Evolutionary conservation across 768 basidiomycete species (phyloP).

Genomic region (Tulasnella sp.): DNA sequence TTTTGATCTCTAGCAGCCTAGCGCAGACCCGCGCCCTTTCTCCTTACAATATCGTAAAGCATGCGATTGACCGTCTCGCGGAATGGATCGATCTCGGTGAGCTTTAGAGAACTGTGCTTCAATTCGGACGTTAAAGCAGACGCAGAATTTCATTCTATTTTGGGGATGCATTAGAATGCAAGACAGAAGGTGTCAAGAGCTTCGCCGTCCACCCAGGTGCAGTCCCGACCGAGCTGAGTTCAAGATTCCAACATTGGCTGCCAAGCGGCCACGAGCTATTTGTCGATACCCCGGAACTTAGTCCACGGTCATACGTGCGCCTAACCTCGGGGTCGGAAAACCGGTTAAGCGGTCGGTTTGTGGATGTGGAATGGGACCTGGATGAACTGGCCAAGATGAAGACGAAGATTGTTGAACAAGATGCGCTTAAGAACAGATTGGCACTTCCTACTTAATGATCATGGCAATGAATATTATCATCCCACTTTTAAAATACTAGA

Average conservation of each 20-base stretch:
- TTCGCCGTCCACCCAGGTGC: slow-evolving; percentile 18
- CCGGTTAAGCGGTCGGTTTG: neutral
- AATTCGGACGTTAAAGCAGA: too few relatives aligned
- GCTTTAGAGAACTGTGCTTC: too few relatives aligned
- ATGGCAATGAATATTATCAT: too few relatives aligned
- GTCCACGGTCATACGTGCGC: neutral
- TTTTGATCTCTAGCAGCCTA: slow-evolving; percentile 5
- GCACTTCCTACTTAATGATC: neutral
- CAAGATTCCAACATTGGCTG: neutral
- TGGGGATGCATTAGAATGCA: neutral
- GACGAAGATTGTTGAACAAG: neutral
- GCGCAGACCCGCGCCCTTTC: slow-evolving; percentile 9
- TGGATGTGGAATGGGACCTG: neutral
- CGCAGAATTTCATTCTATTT: neutral
- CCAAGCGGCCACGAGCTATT: neutral
- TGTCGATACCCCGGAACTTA: neutral
- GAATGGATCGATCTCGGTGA: slow-evolving; percentile 15
- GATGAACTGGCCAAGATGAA: neutral
- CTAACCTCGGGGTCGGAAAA: neutral
- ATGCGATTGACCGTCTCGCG: slow-evolving; percentile 6
- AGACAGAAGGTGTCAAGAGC: slow-evolving; percentile 1
- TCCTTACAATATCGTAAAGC: slow-evolving; percentile 11
- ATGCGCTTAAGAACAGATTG: slow-evolving; percentile 3
- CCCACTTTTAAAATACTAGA: too few relatives aligned
- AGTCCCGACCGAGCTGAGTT: slow-evolving; percentile 18